phyloP scores from a whole-genome alignment of 805 yeast species.

The Metschnikowia proteae region DNA sequence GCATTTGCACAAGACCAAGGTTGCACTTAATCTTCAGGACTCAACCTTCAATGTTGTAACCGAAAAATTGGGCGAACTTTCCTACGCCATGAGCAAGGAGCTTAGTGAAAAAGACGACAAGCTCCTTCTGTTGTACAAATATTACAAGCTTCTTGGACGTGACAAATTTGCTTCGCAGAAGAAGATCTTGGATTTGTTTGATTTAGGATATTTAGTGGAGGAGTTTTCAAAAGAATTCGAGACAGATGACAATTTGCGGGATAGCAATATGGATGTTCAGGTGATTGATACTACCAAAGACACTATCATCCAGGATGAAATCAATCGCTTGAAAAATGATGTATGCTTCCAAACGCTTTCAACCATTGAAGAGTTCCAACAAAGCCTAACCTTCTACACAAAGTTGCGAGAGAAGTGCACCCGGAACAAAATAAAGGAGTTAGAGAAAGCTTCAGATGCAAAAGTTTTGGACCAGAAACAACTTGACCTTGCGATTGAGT shows the following conservation, averaged over 20 bases:
- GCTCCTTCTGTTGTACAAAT: conserved; percentile 25
- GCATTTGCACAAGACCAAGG: conserved; percentile 34
- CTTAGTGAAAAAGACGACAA: conserved; percentile 35
- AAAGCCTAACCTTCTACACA: conserved; percentile 11
- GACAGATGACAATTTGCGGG: conserved; percentile 12
- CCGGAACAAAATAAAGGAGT: conserved; percentile 2
- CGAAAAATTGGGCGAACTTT: conserved; percentile 37
- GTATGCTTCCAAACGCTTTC: conserved; percentile 34
- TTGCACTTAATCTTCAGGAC: conserved; percentile 33
- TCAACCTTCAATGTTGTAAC: conserved; percentile 33
- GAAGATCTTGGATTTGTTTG: conserved; percentile 26
- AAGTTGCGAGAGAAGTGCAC: conserved; percentile 14
- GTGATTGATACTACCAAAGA: conserved; percentile 27
- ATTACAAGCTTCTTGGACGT: conserved; percentile 21
- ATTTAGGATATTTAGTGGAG: conserved; percentile 30
- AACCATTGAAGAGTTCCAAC: conserved; percentile 28
- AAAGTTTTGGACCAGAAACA: conserved; percentile 6
- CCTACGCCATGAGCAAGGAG: conserved; percentile 37
- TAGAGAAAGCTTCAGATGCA: neutral
- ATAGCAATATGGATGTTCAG: conserved; percentile 1
- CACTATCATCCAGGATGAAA: conserved; percentile 39
- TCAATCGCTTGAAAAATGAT: conserved; percentile 37
- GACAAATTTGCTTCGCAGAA: conserved; percentile 30
- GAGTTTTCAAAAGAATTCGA: conserved; percentile 21
- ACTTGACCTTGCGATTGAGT: conserved; percentile 23